Conservation (phyloP, 352 stramenopile genomes). For the Blastocystis sp. region DNA sequence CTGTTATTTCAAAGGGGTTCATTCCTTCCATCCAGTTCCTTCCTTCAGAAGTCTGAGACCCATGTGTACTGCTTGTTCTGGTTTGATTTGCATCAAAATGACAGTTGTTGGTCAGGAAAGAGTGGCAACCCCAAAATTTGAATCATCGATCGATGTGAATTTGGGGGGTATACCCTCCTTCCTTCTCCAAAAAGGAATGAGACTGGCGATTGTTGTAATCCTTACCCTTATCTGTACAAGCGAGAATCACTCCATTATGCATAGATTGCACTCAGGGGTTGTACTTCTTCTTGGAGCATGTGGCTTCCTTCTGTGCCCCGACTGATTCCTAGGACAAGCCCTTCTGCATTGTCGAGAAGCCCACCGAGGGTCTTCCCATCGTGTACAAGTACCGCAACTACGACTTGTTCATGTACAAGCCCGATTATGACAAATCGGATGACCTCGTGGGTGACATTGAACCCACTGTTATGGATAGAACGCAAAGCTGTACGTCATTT, state of each 20-base stretch:
- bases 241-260: background rate
- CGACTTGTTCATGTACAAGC: constrained; percentile 61
- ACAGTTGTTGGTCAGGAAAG: background rate
- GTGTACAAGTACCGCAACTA: constrained; percentile 64
- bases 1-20: too few relatives aligned
- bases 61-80: background rate
- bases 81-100: background rate
- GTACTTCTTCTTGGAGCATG: constrained; percentile 52
- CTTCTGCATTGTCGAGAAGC: constrained; percentile 55
- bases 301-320: background rate
- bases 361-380: constrained; percentile 16
- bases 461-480: background rate
- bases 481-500: constrained; percentile 52
- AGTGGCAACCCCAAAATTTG: background rate
- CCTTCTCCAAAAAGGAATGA: background rate
- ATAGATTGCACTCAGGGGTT: background rate
- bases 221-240: background rate
- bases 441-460: background rate
- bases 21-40: too few relatives aligned
- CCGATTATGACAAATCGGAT: constrained; percentile 23
- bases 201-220: background rate
- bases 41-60: too few relatives aligned
- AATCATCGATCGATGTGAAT: background rate
- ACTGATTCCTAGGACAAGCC: constrained; percentile 18
- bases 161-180: background rate